Conservation (phyloP, 345 rosid genomes). For the Heritiera fomes region DNA sequence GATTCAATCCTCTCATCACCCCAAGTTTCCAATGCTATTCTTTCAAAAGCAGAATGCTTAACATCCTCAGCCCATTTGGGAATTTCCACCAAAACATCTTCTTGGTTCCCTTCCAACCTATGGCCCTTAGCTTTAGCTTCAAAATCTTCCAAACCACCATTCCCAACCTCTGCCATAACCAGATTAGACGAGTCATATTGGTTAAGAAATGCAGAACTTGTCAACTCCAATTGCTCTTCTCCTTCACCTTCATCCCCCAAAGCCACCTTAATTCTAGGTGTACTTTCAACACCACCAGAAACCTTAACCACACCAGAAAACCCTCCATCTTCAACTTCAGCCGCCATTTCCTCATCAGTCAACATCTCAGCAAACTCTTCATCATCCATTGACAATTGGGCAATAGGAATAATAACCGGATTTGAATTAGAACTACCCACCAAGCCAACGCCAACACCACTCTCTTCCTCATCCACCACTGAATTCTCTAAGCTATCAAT, state of each 20-base stretch:
- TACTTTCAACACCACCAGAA: conserved; percentile 32
- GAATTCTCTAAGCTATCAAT: conserved; percentile 30
- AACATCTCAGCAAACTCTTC: conserved; percentile 43
- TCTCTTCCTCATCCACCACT: conserved; percentile 32
- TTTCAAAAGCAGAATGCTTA: conserved; percentile 26
- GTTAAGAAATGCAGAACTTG: conserved; percentile 6
- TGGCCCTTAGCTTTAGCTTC: conserved; percentile 17
- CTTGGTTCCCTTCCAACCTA: conserved; percentile 22
- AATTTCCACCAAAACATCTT: conserved; percentile 13
- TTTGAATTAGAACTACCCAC: conserved; percentile 27
- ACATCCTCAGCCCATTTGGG: conserved; percentile 23
- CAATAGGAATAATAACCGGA: conserved; percentile 51
- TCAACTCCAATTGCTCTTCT: conserved; percentile 17
- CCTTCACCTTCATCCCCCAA: conserved; percentile 25
- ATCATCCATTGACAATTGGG: conserved; percentile 63
- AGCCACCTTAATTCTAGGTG: conserved; percentile 26
- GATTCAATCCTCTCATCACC: conserved; percentile 8
- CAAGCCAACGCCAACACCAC: conserved; percentile 25
- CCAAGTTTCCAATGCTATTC: neutral
- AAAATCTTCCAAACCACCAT: conserved; percentile 18
- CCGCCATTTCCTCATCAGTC: conserved; percentile 35
- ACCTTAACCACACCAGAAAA: conserved; percentile 33
- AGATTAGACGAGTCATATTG: neutral
- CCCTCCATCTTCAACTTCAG: conserved; percentile 35
- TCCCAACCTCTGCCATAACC: neutral